Evolutionary conservation across 495 filamentous ascomycete species (phyloP).

Genomic region (Hypoxylon subgilvum): DNA sequence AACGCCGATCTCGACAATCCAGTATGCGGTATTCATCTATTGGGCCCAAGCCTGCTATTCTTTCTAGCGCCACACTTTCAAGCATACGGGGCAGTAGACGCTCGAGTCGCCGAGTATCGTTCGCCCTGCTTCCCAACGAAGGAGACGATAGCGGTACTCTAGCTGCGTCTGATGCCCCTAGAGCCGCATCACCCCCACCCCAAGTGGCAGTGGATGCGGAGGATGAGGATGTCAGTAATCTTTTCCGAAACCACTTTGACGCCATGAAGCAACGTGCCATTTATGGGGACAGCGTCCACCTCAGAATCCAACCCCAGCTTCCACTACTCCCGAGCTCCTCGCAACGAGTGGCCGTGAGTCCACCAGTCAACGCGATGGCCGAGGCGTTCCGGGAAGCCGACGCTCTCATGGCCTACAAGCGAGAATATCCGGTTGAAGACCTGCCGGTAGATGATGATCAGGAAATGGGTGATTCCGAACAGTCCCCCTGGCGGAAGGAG

Average conservation of each 20-base stretch:
- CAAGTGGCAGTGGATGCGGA: conserved; percentile 7
- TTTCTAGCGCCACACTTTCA: conserved; percentile 9
- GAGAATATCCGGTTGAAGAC: neutral
- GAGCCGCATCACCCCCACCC: conserved; percentile 38
- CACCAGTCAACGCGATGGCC: conserved; percentile 50
- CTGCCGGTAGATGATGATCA: conserved; percentile 6
- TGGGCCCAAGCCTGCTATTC: conserved; percentile 7
- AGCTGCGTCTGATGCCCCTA: conserved; percentile 1
- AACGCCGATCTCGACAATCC: conserved; percentile 1
- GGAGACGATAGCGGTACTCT: neutral
- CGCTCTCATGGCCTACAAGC: conserved; percentile 4
- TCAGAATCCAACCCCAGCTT: conserved; percentile 13
- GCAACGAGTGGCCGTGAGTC: conserved; percentile 47
- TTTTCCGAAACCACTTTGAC: conserved; percentile 47
- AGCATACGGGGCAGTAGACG: conserved; percentile 5
- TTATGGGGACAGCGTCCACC: conserved; percentile 3
- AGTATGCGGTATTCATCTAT: neutral
- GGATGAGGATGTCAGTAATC: conserved; percentile 25
- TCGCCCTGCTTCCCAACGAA: conserved; percentile 26
- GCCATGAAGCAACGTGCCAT: conserved; percentile 39
- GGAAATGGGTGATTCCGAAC: conserved; percentile 11
- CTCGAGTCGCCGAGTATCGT: conserved; percentile 33
- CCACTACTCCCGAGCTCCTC: conserved; percentile 51
- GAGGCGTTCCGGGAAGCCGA: conserved; percentile 46
- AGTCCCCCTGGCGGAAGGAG: conserved; percentile 35